phyloP scores from a whole-genome alignment of 305 asterid species.

The Fraxinus greggii region DNA sequence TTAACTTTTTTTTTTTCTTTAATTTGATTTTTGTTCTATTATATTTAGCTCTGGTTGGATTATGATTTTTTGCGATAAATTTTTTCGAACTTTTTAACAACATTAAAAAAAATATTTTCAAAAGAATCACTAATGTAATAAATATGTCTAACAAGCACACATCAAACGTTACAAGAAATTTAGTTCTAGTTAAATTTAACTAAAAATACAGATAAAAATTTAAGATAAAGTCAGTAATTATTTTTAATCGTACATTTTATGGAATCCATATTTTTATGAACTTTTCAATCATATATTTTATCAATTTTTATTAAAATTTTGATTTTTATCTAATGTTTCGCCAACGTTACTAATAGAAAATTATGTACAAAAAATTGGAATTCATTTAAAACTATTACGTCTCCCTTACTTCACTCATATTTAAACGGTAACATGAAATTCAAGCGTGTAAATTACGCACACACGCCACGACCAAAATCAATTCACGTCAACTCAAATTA shows the following conservation, averaged over 20 bases:
- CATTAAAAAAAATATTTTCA: too few relatives aligned
- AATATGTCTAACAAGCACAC: neutral
- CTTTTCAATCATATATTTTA: too few relatives aligned
- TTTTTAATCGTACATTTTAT: neutral
- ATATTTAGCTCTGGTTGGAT: neutral
- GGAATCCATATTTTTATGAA: too few relatives aligned
- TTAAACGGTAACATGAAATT: neutral
- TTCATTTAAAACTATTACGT: neutral
- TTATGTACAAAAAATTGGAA: neutral
- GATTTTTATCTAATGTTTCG: too few relatives aligned
- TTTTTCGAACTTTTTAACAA: too few relatives aligned
- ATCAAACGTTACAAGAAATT: neutral
- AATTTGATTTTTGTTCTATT: neutral
- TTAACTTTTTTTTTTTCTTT: neutral
- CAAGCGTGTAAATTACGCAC: conserved; percentile 26
- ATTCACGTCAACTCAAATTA: conserved; percentile 8
- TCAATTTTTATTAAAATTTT: too few relatives aligned
- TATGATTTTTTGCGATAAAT: too few relatives aligned
- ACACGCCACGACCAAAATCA: neutral
- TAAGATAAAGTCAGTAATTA: too few relatives aligned
- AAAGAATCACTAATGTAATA: too few relatives aligned
- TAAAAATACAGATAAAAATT: too few relatives aligned
- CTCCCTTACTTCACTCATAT: neutral
- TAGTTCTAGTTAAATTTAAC: too few relatives aligned
- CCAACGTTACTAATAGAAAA: neutral